phyloP scores from a whole-genome alignment of 345 rosid species.

The Aegle marmelos region DNA sequence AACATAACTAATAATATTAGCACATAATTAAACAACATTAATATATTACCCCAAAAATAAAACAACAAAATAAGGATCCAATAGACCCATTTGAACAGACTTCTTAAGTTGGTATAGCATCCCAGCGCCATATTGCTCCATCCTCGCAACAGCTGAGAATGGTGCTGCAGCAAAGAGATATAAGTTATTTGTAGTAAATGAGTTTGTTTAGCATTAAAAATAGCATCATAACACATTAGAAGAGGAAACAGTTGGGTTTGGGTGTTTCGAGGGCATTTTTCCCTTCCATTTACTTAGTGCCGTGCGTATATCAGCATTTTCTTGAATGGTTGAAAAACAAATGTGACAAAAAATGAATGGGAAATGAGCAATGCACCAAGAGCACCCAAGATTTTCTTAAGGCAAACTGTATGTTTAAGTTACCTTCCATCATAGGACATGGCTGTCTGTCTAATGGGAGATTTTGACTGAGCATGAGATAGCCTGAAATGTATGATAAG shows the following conservation, averaged over 20 bases:
- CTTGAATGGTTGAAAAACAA: no score
- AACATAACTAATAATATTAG: background rate
- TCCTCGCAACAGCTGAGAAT: conserved; percentile 94
- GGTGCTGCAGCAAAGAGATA: conserved; percentile 50
- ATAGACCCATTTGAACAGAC: background rate
- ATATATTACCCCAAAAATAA: background rate
- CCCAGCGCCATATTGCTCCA: conserved; percentile 98
- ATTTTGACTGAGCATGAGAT: conserved; percentile 72
- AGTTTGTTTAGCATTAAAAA: background rate
- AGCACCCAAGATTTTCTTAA: no score
- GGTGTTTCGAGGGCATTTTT: no score
- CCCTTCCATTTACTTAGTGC: no score
- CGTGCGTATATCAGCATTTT: no score
- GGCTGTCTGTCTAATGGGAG: conserved; percentile 90
- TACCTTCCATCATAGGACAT: conserved; percentile 93
- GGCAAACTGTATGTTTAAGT: no score
- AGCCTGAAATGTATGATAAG: conserved; percentile 39
- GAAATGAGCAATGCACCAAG: no score
- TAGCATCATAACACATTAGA: background rate
- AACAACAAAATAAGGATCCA: background rate
- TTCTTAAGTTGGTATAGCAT: conserved; percentile 39
- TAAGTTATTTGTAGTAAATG: background rate
- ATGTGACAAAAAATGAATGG: no score
- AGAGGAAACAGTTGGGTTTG: background rate
- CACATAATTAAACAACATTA: background rate